Evolutionary conservation across 2,329 filamentous ascomycete genomes (phyloP).

Genomic region (Trichophyton verrucosum): DNA sequence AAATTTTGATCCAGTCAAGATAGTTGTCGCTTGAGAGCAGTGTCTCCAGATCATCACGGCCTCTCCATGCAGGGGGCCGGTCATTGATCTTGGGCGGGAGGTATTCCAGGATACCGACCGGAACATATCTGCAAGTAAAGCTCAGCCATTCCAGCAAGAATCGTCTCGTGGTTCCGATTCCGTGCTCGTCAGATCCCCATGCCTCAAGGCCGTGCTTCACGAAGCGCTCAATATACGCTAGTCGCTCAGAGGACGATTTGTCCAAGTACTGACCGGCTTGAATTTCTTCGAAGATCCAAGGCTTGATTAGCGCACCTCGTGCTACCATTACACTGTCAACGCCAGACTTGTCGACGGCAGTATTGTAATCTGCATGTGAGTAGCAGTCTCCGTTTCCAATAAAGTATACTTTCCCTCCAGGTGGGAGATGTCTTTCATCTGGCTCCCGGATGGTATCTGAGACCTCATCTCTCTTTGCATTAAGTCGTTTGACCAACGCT

Average conservation of each 20-base stretch:
- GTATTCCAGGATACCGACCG: conserved; percentile 74
- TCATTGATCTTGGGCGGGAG: conserved; percentile 84
- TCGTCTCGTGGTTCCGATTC: conserved; percentile 75
- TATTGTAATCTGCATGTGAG: conserved; percentile 77
- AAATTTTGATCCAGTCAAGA: conserved; percentile 97
- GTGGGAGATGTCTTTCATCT: conserved; percentile 60
- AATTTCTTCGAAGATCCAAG: conserved; percentile 98
- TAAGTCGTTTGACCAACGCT: conserved; percentile 68
- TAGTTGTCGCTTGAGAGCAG: conserved; percentile 82
- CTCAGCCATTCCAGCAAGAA: conserved; percentile 95
- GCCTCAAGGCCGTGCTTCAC: conserved; percentile 79
- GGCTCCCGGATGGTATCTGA: conserved; percentile 67
- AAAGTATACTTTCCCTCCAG: conserved; percentile 68
- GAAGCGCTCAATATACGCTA: conserved; percentile 79
- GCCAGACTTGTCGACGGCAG: conserved; percentile 60
- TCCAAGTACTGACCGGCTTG: conserved; percentile 84
- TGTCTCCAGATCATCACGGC: conserved; percentile 86
- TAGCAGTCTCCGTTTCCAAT: conserved; percentile 94
- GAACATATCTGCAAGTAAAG: conserved; percentile 85
- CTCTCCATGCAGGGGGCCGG: conserved; percentile 68
- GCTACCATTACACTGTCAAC: conserved; percentile 96
- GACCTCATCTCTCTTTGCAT: conserved; percentile 51
- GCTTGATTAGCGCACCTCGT: conserved; percentile 92
- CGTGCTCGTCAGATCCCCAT: conserved; percentile 93
- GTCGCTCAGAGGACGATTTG: conserved; percentile 78